phyloP scores from a whole-genome alignment of 208 protist genomes.

The Acanthamoeba quina region DNA sequence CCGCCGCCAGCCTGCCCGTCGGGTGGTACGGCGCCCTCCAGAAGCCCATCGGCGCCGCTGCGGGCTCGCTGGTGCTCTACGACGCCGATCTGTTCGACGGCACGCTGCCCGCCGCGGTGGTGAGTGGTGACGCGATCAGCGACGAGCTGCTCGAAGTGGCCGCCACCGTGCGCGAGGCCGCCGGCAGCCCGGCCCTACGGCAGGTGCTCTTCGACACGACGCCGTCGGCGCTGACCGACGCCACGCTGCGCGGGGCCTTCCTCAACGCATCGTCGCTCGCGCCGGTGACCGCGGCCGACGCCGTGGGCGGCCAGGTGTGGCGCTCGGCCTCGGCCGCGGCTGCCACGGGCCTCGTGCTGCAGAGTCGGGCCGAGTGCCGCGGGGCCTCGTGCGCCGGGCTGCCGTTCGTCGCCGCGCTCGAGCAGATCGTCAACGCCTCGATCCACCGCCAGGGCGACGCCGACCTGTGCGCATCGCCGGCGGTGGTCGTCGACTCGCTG shows the following conservation, averaged over 20 bases:
- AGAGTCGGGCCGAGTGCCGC: neutral
- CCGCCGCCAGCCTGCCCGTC: neutral
- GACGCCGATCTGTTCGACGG: conserved; percentile 23
- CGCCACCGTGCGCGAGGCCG: neutral
- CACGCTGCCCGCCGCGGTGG: neutral
- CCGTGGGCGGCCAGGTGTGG: neutral
- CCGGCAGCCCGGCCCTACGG: neutral
- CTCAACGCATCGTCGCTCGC: neutral
- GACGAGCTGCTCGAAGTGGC: neutral
- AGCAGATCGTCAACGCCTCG: neutral
- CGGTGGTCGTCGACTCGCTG: neutral
- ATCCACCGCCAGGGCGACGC: neutral
- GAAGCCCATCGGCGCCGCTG: neutral
- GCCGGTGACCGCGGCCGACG: neutral
- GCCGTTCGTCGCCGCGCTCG: neutral
- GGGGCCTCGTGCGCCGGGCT: neutral
- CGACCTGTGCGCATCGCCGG: neutral
- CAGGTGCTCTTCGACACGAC: neutral
- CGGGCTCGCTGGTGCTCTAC: neutral
- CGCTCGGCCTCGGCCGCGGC: neutral
- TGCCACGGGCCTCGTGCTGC: neutral
- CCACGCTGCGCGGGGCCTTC: neutral
- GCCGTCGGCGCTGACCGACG: neutral
- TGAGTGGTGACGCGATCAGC: no score
- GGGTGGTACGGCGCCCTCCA: neutral